phyloP scores from a whole-genome alignment of 129 eudicot species.

The Helichrysum umbraculigerum region DNA sequence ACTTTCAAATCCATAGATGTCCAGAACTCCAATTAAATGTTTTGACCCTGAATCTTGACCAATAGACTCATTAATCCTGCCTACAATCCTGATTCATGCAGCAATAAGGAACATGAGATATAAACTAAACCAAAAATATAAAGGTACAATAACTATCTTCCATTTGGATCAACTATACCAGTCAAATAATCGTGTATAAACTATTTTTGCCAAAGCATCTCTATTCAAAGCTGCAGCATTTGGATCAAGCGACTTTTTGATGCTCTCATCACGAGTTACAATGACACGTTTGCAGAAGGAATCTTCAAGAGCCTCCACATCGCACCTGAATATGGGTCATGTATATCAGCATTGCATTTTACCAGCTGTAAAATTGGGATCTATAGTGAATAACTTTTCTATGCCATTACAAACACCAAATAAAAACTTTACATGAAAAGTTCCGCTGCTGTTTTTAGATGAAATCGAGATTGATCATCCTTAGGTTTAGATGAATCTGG shows the following conservation, averaged over 20 bases:
- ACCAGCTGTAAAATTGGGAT: neutral
- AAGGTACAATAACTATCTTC: constrained; percentile 8
- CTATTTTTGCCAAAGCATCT: constrained; percentile 92
- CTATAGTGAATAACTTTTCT: neutral
- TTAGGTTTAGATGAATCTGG: constrained; percentile 81
- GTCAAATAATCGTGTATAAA: constrained; percentile 88
- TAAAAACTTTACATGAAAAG: constrained; percentile 59
- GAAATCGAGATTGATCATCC: constrained; percentile 86
- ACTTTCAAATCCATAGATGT: constrained; percentile 98
- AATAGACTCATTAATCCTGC: constrained; percentile 82
- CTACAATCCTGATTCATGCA: constrained; percentile 66
- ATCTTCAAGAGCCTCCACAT: constrained; percentile 70
- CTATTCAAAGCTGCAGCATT: constrained; percentile 70
- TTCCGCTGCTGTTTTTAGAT: constrained; percentile 76
- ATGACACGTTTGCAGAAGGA: constrained; percentile 91
- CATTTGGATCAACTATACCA: constrained; percentile 52
- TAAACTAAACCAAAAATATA: neutral
- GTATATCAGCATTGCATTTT: constrained; percentile 5
- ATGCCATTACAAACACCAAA: neutral
- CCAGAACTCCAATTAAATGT: constrained; percentile 84
- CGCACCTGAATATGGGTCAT: constrained; percentile 56
- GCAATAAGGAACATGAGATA: constrained; percentile 17
- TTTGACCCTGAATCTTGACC: constrained; percentile 94
- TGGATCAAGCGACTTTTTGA: constrained; percentile 80
- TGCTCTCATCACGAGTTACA: constrained; percentile 89